Evolutionary conservation across 306 rosid genomes (phyloP).

Genomic region (Prunus mongolica): DNA sequence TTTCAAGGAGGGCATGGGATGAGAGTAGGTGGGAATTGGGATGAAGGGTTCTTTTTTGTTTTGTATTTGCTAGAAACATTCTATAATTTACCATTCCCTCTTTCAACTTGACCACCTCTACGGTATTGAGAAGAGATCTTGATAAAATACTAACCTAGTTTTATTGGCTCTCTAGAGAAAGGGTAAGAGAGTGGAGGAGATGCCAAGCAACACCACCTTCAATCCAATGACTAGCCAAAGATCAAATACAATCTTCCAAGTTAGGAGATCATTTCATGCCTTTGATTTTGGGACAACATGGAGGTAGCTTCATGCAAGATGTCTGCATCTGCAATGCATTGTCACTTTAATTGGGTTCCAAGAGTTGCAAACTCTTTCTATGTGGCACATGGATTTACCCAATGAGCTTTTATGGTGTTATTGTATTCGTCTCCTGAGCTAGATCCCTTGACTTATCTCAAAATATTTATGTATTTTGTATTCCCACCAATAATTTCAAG

Average conservation of each 20-base stretch:
- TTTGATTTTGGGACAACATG: not conserved
- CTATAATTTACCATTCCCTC: not conserved
- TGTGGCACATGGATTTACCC: not conserved
- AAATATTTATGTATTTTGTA: too few relatives aligned
- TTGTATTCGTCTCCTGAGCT: not conserved
- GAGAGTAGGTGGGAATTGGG: not conserved
- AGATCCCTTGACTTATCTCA: not conserved
- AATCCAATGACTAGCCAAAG: too few relatives aligned
- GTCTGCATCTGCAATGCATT: not conserved
- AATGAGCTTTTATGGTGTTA: not conserved
- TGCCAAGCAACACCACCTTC: not conserved
- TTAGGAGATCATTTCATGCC: not conserved
- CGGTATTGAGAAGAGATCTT: not conserved
- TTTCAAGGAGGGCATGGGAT: too few relatives aligned
- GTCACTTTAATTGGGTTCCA: not conserved
- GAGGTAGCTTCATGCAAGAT: not conserved
- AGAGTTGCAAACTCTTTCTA: not conserved
- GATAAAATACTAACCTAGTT: not conserved
- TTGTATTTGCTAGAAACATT: not conserved
- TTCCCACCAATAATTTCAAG: not conserved
- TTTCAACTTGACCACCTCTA: not conserved
- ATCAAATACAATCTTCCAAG: not conserved
- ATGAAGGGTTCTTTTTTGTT: not conserved
- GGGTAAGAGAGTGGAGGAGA: not conserved
- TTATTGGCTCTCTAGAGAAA: not conserved